Evolutionary conservation across 257 asterid species (phyloP).

Genomic region (Knoxia roxburghii): DNA sequence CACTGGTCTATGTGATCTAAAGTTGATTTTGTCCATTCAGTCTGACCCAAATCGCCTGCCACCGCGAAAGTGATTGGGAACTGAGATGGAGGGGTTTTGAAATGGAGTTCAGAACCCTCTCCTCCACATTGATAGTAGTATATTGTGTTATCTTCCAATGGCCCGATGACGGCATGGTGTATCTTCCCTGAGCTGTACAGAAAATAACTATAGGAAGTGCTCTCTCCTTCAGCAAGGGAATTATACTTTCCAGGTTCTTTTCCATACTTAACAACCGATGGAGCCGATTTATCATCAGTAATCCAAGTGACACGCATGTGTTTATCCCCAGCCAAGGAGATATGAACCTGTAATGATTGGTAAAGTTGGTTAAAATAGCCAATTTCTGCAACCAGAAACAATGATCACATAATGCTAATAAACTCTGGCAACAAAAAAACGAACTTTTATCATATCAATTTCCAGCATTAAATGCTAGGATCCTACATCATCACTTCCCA

Average conservation of each 20-base stretch:
- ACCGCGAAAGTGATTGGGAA: constrained; percentile 84
- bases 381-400: not conserved
- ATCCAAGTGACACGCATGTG: constrained; percentile 75
- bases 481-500: not conserved
- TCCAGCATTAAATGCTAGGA: not conserved
- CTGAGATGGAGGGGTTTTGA: constrained; percentile 82
- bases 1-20: constrained; percentile 59
- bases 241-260: constrained; percentile 54
- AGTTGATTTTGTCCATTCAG: constrained; percentile 90
- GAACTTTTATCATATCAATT: not conserved
- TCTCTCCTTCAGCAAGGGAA: constrained; percentile 52
- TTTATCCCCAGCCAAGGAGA: constrained; percentile 78
- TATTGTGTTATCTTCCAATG: constrained; percentile 47
- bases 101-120: constrained; percentile 65
- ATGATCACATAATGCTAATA: not conserved
- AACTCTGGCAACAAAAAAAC: not conserved
- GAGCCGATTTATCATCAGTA: constrained; percentile 45
- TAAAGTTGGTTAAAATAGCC: too few relatives aligned
- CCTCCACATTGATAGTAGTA: constrained; percentile 86
- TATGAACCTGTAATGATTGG: constrained; percentile 63
- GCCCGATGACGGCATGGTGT: constrained; percentile 86
- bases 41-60: constrained; percentile 95
- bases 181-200: constrained; percentile 69
- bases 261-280: constrained; percentile 71
- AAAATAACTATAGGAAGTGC: constrained; percentile 51